Evolutionary conservation across 192 early-diverging fungal genomes (phyloP).

Genomic region (Coemansia sp.): DNA sequence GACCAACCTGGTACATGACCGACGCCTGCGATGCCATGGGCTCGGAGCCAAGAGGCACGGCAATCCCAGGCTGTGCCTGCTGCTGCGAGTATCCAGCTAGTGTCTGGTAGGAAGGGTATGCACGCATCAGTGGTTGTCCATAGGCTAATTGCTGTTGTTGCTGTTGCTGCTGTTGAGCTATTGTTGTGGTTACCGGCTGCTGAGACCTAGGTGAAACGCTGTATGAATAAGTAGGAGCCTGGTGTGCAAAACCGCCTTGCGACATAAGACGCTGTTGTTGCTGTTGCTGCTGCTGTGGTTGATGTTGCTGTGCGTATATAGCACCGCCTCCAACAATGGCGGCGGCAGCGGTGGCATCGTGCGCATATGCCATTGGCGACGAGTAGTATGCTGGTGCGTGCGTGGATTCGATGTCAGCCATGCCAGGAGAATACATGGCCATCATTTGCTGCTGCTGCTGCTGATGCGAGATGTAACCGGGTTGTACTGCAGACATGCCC

Average conservation of each 20-base stretch:
- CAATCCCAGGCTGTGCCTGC: conserved; percentile 13
- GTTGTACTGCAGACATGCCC: conserved; percentile 13
- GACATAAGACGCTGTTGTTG: conserved; percentile 20
- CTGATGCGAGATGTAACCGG: conserved; percentile 15
- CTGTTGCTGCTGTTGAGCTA: conserved; percentile 12
- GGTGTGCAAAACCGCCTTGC: conserved; percentile 13
- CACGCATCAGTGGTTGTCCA: conserved; percentile 36
- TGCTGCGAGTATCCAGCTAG: conserved; percentile 18
- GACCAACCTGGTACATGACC: conserved; percentile 47
- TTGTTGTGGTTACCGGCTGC: conserved; percentile 10
- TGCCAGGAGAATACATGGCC: conserved; percentile 35
- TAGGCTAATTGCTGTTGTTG: conserved; percentile 33
- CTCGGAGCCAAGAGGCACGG: conserved; percentile 26
- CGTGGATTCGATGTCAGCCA: conserved; percentile 26
- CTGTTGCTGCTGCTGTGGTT: conserved; percentile 17
- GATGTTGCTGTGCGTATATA: conserved; percentile 13
- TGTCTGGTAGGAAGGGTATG: conserved; percentile 21
- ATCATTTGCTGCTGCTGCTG: conserved; percentile 27
- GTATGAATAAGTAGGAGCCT: conserved; percentile 37
- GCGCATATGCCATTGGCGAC: conserved; percentile 25
- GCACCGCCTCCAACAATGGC: background rate
- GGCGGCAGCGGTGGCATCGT: background rate
- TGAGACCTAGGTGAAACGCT: conserved; percentile 23
- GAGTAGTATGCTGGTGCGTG: conserved; percentile 39
- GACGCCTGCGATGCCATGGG: conserved; percentile 17